Evolutionary conservation across 2,329 filamentous ascomycete species (phyloP).

Genomic region (Laburnicola sp.): DNA sequence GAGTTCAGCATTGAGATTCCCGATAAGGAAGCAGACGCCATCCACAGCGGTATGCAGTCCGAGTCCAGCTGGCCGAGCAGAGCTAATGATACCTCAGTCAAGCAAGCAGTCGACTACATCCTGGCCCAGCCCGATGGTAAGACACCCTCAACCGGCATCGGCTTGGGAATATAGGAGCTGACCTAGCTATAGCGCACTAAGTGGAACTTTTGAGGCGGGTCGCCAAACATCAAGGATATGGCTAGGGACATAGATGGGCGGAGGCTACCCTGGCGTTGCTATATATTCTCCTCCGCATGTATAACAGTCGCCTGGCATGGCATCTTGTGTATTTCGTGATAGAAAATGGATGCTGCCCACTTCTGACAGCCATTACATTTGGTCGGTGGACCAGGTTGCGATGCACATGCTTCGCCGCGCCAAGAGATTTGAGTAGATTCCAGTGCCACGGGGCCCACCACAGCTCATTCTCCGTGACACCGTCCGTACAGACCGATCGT

Average conservation of each 20-base stretch:
- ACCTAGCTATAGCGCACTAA: conserved; percentile 40
- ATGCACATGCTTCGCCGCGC: not conserved
- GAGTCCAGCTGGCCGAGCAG: not conserved
- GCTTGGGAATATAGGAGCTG: conserved; percentile 18
- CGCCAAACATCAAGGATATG: conserved; percentile 28
- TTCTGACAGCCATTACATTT: conserved; percentile 16
- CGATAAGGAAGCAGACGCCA: conserved; percentile 92
- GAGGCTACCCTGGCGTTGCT: conserved; percentile 37
- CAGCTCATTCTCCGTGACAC: conserved; percentile 14
- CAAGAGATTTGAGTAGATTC: conserved; percentile 4
- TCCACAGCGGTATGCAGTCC: conserved; percentile 79
- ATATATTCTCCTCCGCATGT: conserved; percentile 43
- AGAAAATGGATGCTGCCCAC: conserved; percentile 40
- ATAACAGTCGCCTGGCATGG: conserved; percentile 43
- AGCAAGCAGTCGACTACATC: conserved; percentile 95
- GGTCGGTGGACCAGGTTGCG: not conserved
- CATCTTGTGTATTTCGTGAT: conserved; percentile 40
- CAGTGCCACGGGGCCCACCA: not conserved
- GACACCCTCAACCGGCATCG: conserved; percentile 41
- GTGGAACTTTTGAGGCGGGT: conserved; percentile 17
- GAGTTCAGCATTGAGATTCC: conserved; percentile 95
- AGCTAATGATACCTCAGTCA: conserved; percentile 62
- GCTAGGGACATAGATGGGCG: conserved; percentile 33
- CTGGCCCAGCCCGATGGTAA: conserved; percentile 87
- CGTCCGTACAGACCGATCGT: conserved; percentile 21